These are phyloP conservation scores for Leptodermis oblonga DNA, from an alignment of 257 asterid species.

Conservation along the genomic window DNA sequence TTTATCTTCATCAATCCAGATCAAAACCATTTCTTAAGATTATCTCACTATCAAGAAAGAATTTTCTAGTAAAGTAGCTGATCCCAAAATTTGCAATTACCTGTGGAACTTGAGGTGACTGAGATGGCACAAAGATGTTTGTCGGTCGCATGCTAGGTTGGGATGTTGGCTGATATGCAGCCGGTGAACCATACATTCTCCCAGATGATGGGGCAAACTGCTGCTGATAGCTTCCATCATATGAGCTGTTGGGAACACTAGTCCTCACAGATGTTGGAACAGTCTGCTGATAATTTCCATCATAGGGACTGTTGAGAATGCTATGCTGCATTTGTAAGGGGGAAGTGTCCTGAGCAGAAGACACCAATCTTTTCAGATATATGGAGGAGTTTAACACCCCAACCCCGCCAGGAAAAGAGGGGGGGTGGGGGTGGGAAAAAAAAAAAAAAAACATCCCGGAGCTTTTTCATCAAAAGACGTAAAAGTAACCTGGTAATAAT, in stretches of 20 bases:
- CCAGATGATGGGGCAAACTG: conserved; percentile 35
- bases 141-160: conserved; percentile 55
- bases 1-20: neutral
- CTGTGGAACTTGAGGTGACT: conserved; percentile 47
- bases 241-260: conserved; percentile 47
- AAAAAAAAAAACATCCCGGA: too few species aligned
- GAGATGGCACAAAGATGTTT: conserved; percentile 71
- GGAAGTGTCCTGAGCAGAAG: conserved; percentile 47
- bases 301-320: conserved; percentile 50
- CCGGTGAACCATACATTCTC: conserved; percentile 43
- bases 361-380: conserved; percentile 11
- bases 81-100: conserved; percentile 30
- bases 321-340: conserved; percentile 44
- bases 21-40: neutral
- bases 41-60: neutral
- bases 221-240: conserved; percentile 62
- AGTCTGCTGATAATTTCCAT: conserved; percentile 59
- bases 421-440: too few species aligned
- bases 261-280: conserved; percentile 35
- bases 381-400: conserved; percentile 9
- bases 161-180: conserved; percentile 49
- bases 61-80: conserved; percentile 1
- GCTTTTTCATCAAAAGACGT: conserved; percentile 2
- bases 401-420: neutral
- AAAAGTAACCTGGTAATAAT: conserved; percentile 53